These are phyloP conservation scores for Paramecium pentaurelia DNA, from an alignment of 73 alveolate genomes.

Conservation along the genomic window DNA sequence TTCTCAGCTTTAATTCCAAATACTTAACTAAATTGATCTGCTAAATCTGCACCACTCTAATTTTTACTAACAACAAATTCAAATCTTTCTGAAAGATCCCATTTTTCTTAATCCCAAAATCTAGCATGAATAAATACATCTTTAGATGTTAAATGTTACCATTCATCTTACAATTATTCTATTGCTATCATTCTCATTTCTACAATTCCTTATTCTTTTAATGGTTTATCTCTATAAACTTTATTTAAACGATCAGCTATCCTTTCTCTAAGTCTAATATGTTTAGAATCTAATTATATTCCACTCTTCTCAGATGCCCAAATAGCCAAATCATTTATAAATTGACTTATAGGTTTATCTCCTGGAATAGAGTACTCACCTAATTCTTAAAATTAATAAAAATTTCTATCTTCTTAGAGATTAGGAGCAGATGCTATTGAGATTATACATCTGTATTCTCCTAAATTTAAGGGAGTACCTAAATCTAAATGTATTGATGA, in stretches of 20 bases:
- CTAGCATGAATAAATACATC: slow-evolving; percentile 55
- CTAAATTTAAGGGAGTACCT: slow-evolving; percentile 47
- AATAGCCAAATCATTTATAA: neutral
- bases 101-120: slow-evolving; percentile 47
- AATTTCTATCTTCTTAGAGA: slow-evolving; percentile 10
- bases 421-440: slow-evolving; percentile 37
- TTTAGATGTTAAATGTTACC: slow-evolving; percentile 5
- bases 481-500: slow-evolving; percentile 54
- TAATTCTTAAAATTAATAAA: slow-evolving; percentile 41
- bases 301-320: slow-evolving; percentile 44
- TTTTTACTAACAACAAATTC: slow-evolving; percentile 38
- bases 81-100: slow-evolving; percentile 49
- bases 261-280: slow-evolving; percentile 45
- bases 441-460: slow-evolving; percentile 45
- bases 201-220: slow-evolving; percentile 46
- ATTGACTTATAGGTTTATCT: slow-evolving; percentile 1
- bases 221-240: slow-evolving; percentile 48
- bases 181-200: slow-evolving; percentile 59
- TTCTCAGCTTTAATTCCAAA: neutral
- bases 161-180: slow-evolving; percentile 33
- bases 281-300: neutral
- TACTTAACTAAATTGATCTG: neutral
- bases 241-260: slow-evolving; percentile 47
- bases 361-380: slow-evolving; percentile 55
- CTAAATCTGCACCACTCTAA: slow-evolving; percentile 39